phyloP scores from a whole-genome alignment of 1,139 yeast genomes.

The Pichia sp. region DNA sequence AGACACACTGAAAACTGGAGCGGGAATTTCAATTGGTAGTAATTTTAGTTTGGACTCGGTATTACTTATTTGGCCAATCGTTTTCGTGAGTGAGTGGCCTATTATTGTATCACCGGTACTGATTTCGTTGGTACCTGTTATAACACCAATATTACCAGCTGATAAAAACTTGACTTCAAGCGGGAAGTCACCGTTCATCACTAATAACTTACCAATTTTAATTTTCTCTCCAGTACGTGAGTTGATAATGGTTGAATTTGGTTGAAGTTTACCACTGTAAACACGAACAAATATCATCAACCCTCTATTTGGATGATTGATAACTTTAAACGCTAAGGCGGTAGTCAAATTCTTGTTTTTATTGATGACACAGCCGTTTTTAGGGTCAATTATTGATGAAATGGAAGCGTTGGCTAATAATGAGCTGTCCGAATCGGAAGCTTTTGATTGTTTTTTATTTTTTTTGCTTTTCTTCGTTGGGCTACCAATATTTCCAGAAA shows the following conservation, averaged over 20 bases:
- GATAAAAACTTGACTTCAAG: slow-evolving; percentile 54
- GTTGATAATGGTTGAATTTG: slow-evolving; percentile 57
- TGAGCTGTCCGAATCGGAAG: background rate
- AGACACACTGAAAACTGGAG: slow-evolving; percentile 84
- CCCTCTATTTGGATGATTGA: slow-evolving; percentile 78
- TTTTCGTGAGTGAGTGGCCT: slow-evolving; percentile 23
- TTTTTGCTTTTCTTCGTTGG: background rate
- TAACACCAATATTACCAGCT: slow-evolving; percentile 88
- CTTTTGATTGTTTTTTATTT: slow-evolving; percentile 15
- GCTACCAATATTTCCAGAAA: slow-evolving; percentile 17
- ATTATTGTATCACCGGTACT: slow-evolving; percentile 84
- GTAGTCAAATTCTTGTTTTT: slow-evolving; percentile 52
- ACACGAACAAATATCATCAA: slow-evolving; percentile 81
- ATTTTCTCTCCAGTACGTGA: slow-evolving; percentile 63
- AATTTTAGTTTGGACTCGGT: slow-evolving; percentile 44
- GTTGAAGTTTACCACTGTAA: slow-evolving; percentile 66
- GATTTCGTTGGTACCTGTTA: slow-evolving; percentile 67
- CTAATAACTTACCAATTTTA: slow-evolving; percentile 55
- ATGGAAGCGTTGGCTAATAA: slow-evolving; percentile 10
- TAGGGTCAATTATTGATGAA: slow-evolving; percentile 32
- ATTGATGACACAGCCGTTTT: slow-evolving; percentile 44
- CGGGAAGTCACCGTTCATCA: slow-evolving; percentile 87
- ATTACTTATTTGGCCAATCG: slow-evolving; percentile 10
- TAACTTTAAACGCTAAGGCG: slow-evolving; percentile 88
- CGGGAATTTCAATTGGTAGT: slow-evolving; percentile 78